Evolutionary conservation across 768 basidiomycete genomes (phyloP), one percentile per base, ranked within the genome.

Genomic region (Tubosaeta sp.): DNA sequence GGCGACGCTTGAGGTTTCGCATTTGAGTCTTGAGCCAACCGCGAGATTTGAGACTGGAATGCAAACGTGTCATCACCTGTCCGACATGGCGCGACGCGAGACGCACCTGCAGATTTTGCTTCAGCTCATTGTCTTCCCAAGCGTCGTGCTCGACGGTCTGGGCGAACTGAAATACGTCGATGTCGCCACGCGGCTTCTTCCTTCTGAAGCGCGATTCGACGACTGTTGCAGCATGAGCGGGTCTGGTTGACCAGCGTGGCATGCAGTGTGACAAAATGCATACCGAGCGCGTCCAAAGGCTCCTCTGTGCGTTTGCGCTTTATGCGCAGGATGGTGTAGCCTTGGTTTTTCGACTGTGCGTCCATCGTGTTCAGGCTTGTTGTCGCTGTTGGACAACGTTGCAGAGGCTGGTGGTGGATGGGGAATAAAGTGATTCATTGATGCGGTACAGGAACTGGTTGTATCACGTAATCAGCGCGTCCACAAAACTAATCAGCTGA

Each of bases 301-400:
- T 90, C 89, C 57, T 91, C 89, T 31, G 80, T 86, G 21, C 90
- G 76, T 61, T 90, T 90, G 30, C 89, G 78, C 66, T 91, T 91
- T 68, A 91, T 89, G 29, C 90, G 81, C 29, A 91, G 67, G 59
- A 91, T 84, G 1, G 89, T 86, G 60, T 81, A 86, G 7, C 80
- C 65, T 46, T 76, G 76, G 43, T 64, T 61, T 32, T 47, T 56
- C 18, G 47, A 12, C 40, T 61, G 63, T 12, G 16, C 12, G 4
- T 61, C 56, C 68, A 68, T 69, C 44, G 7, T 40, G 49, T 24
- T 32, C 41, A 35, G 18, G 8, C 10, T 12, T 4, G 46, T 44
- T 24, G 24, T 30, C 31, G 32, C 34, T 5, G 57, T 44, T 8
- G 36, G 40, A 19, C 35, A 18, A 39, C 21, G 47, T 18, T 21